Conservation (phyloP, 441 rosid genomes). For the Bruguiera hainesii region DNA sequence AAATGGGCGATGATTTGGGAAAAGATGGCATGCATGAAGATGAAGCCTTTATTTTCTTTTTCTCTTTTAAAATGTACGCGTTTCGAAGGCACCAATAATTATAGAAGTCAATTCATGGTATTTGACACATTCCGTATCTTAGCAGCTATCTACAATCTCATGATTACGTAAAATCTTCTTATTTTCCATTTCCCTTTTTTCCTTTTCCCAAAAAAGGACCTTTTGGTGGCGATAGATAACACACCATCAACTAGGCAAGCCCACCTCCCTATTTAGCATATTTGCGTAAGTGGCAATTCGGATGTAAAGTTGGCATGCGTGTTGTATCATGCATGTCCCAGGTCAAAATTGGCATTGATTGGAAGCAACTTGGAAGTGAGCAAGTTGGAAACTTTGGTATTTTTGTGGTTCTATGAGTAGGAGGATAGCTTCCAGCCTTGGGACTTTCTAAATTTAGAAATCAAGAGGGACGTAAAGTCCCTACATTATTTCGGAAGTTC, state of each 20-base stretch:
- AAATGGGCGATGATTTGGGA: conserved; percentile 26
- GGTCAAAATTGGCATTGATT: background rate
- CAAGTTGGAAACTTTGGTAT: background rate
- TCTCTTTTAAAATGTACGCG: background rate
- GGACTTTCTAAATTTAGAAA: background rate
- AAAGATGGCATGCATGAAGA: conserved; percentile 26
- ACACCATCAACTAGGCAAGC: background rate
- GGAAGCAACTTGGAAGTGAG: background rate
- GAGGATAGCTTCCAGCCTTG: background rate
- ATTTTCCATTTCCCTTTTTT: background rate
- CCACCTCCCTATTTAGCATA: conserved; percentile 4
- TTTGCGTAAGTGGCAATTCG: background rate
- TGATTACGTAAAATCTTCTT: background rate
- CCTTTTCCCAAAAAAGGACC: background rate
- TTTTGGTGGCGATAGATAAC: background rate
- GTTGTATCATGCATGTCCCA: background rate
- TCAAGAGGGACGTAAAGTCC: background rate
- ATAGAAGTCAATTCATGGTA: conserved; percentile 2
- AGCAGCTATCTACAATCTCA: background rate
- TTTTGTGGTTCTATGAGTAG: background rate
- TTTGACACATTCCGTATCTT: background rate
- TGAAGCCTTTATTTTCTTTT: conserved; percentile 12
- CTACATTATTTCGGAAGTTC: too few species aligned
- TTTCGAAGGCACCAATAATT: conserved; percentile 2
- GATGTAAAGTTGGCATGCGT: background rate